Evolutionary conservation across 1,284 basidiomycete species (phyloP).

Genomic region (Schizopora paradoxa): DNA sequence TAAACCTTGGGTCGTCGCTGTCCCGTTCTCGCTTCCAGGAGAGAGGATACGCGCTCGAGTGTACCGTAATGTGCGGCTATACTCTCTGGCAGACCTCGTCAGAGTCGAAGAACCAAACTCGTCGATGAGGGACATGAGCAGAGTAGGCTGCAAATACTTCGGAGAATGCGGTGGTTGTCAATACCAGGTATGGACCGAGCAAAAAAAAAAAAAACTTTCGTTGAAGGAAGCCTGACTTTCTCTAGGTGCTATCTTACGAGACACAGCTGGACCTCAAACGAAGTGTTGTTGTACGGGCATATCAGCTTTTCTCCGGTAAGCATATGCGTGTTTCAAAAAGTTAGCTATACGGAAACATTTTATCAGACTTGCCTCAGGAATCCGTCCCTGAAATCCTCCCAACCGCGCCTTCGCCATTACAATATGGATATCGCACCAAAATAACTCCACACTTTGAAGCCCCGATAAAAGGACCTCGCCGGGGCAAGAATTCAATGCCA

Average conservation of each 20-base stretch:
- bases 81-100: constrained; percentile 75
- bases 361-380: constrained; percentile 47
- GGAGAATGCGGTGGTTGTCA: constrained; percentile 76
- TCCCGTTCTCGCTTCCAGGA: constrained; percentile 79
- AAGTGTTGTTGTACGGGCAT: constrained; percentile 84
- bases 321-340: constrained; percentile 7
- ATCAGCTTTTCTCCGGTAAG: constrained; percentile 70
- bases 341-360: neutral
- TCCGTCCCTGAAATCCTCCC: constrained; percentile 64
- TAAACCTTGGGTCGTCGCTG: constrained; percentile 71
- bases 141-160: constrained; percentile 82
- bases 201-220: neutral
- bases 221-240: constrained; percentile 1
- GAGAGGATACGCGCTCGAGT: constrained; percentile 73
- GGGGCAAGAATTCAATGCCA: constrained; percentile 33
- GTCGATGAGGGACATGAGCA: constrained; percentile 57
- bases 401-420: constrained; percentile 82
- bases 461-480: constrained; percentile 46
- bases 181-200: constrained; percentile 50
- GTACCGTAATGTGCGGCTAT: constrained; percentile 58
- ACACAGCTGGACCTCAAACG: constrained; percentile 84
- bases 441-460: constrained; percentile 95
- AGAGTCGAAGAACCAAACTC: constrained; percentile 63
- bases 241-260: constrained; percentile 82
- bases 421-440: constrained; percentile 94